Base-by-base conservation (phyloP, 2,329 filamentous ascomycete species). In the Apiospora phragmitis region DNA sequence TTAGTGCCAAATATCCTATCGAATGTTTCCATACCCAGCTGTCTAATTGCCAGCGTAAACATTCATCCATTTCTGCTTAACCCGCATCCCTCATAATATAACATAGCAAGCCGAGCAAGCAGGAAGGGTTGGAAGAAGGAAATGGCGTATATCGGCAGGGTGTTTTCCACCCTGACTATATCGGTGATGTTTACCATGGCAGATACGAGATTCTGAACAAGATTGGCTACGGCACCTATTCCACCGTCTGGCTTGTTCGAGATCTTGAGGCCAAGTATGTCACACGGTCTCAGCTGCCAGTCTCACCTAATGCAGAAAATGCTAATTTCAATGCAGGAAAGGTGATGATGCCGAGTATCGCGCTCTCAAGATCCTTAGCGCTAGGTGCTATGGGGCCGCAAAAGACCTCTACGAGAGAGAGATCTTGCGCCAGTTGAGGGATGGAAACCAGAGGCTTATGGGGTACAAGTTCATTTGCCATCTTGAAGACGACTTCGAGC, bases 401-500 rank as follows among this genome's bases (percentile, higher is more conserved):
- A 41, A 73, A 24, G 49, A 69, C 62, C 35, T 76, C 24, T 75
- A 72, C 42, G 75, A 76, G 45, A 68, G 65, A 41, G 73, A 74
- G n/a, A 74, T 77, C 35, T 35, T 75, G 35, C 68, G 29, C 32
- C 73, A 71, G 26, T 70, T 77, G 24, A 59, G 65, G 42, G 45
- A 68, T 11, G 71, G 67, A 6, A 32, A 65, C 38, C 62, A 47
- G 18, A 47, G 43, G 2, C 69, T 71, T 8, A 1, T 65, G 4
- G 77, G 76, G 5, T 75, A 74, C 67, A 47, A 62, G 7, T 73
- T 76, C 67, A 65, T 78, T 12, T 69, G 70, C 66, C 73, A 73
- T 35, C 73, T 78, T 0, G 41, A 74, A 8, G 77, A 77, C 38
- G 70, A 74, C 21, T 78, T 78, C 43, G 72, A 73, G 62, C 70